A percentile compares a stretch with the other conserved stretches of the same genome.
Conservation (phyloP, 345 rosid species). For the Camelina sativa region DNA sequence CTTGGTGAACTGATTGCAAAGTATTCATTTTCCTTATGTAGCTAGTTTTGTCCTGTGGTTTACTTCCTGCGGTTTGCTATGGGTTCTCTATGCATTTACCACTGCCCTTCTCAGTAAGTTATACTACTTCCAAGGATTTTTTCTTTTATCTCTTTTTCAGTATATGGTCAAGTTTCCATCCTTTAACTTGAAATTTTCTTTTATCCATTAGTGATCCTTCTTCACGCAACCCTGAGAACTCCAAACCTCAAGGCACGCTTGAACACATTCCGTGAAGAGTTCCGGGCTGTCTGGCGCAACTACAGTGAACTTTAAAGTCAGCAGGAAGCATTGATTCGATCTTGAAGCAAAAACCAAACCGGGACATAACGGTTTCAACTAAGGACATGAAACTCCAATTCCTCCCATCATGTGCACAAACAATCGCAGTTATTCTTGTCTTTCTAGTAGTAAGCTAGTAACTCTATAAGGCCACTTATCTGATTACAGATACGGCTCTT, state of each 20-base stretch:
- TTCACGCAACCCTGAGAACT: constrained; percentile 47
- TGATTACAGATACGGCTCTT: constrained; percentile 23
- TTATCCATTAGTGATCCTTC: constrained; percentile 34
- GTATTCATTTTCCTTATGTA: constrained; percentile 27
- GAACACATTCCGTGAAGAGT: constrained; percentile 50
- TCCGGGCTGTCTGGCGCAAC: constrained; percentile 50
- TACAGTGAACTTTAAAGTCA: constrained; percentile 40
- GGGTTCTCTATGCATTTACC: constrained; percentile 43
- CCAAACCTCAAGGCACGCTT: constrained; percentile 50
- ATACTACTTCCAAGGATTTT: too few species aligned
- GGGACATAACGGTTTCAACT: constrained; percentile 21
- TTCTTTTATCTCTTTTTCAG: too few species aligned
- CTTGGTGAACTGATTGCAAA: constrained; percentile 17
- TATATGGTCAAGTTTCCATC: too few species aligned
- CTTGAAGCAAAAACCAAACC: constrained; percentile 24
- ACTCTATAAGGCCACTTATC: constrained; percentile 24
- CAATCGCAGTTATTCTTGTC: constrained; percentile 27
- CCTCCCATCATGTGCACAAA: constrained; percentile 28
- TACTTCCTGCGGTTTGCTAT: constrained; percentile 42
- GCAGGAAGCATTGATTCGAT: constrained; percentile 3
- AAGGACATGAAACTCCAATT: constrained; percentile 14
- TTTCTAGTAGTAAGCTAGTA: constrained; percentile 31
- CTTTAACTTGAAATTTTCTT: neutral
- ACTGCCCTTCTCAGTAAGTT: constrained; percentile 43
- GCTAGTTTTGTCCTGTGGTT: constrained; percentile 44